A percentile compares a stretch with the other conserved stretches of the same genome.
phyloP scores from a whole-genome alignment of 2,329 filamentous ascomycete species.

The Thermoascus crustaceus region DNA sequence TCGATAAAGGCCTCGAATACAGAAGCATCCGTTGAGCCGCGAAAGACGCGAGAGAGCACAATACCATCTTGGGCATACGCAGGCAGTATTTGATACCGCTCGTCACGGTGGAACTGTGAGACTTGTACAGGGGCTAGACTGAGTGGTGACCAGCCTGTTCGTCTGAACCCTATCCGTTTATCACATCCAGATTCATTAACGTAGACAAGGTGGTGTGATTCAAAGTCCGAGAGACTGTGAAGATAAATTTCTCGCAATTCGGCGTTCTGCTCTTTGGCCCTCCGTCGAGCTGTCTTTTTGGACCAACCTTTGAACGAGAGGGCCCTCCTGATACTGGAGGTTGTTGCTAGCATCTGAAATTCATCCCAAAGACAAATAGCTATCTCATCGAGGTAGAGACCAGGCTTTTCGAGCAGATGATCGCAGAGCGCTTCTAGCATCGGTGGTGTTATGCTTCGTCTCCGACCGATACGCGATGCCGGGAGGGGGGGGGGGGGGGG shows the following conservation, averaged over 20 bases:
- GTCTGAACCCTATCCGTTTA: conserved; percentile 24
- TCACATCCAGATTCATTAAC: conserved; percentile 33
- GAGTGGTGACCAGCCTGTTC: conserved; percentile 27
- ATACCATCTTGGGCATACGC: conserved; percentile 25
- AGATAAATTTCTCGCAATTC: conserved; percentile 27
- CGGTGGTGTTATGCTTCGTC: conserved; percentile 16
- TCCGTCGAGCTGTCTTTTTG: conserved; percentile 21
- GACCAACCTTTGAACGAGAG: conserved; percentile 20
- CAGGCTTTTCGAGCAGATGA: conserved; percentile 23
- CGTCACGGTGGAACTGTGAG: conserved; percentile 13
- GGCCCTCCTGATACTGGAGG: conserved; percentile 16
- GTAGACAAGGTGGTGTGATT: conserved; percentile 30
- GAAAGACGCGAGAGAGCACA: conserved; percentile 19
- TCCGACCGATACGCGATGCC: too few species aligned
- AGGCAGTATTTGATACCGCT: conserved; percentile 23
- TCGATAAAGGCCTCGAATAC: conserved; percentile 26
- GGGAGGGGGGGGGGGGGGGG: too few species aligned
- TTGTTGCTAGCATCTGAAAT: conserved; percentile 14
- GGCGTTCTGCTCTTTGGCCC: conserved; percentile 24
- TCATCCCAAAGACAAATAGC: conserved; percentile 19
- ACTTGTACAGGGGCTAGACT: conserved; percentile 20
- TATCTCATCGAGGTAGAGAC: conserved; percentile 24
- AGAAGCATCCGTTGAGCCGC: conserved; percentile 20
- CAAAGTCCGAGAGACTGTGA: conserved; percentile 19
- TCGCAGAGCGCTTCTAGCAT: conserved; percentile 24